These are phyloP conservation scores for Mycena capillaripes DNA, from an alignment of 768 basidiomycete genomes.

Conservation along the genomic window DNA sequence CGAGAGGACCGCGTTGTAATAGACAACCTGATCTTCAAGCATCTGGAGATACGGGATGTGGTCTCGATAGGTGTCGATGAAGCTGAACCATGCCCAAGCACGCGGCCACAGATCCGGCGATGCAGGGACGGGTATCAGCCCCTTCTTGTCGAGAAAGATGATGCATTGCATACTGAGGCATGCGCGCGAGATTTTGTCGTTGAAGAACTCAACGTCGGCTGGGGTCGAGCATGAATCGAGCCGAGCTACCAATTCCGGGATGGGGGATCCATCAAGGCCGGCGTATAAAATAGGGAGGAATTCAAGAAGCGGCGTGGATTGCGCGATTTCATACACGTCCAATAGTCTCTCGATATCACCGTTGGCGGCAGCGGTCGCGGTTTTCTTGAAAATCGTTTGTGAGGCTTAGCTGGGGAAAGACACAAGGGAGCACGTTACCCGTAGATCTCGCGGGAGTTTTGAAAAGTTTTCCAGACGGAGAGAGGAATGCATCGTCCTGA, in stretches of 20 bases:
- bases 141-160: neutral
- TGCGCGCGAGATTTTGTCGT: neutral
- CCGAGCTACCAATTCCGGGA: neutral
- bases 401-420: neutral
- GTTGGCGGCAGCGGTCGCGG: neutral
- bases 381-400: neutral
- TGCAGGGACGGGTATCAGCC: neutral
- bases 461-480: neutral
- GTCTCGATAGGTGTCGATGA: constrained; percentile 5
- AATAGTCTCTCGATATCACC: neutral
- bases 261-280: neutral
- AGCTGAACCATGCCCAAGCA: neutral
- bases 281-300: neutral
- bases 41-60: neutral
- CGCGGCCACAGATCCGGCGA: neutral
- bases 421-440: neutral
- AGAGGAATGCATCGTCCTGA: no score
- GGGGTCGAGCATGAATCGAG: neutral
- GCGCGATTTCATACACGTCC: neutral
- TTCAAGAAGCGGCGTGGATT: neutral
- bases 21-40: neutral
- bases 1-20: neutral
- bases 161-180: neutral
- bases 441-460: neutral
- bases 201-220: neutral